Conservation (phyloP, 345 rosid species). For the Raphanus sativus region DNA sequence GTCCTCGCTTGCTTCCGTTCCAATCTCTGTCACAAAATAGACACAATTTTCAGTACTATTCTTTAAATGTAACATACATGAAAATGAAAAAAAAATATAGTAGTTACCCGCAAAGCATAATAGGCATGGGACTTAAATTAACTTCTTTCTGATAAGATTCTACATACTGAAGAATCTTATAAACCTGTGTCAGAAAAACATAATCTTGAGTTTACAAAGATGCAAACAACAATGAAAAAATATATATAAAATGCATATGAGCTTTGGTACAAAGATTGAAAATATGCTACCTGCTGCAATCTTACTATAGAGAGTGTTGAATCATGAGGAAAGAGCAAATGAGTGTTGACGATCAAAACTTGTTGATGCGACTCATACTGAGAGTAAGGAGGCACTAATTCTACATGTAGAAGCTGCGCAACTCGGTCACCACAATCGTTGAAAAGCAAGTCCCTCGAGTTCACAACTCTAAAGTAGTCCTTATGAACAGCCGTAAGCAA, state of each 20-base stretch:
- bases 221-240: neutral
- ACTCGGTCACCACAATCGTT: constrained; percentile 80
- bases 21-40: constrained; percentile 60
- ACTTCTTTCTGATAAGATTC: constrained; percentile 81
- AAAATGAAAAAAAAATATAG: neutral
- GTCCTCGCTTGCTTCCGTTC: constrained; percentile 97
- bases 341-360: constrained; percentile 86
- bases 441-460: constrained; percentile 66
- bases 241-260: no score
- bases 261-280: neutral
- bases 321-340: constrained; percentile 89
- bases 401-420: constrained; percentile 72
- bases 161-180: constrained; percentile 76
- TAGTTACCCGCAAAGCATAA: constrained; percentile 83
- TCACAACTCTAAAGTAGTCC: constrained; percentile 72
- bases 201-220: neutral
- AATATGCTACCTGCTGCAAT: constrained; percentile 57
- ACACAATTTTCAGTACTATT: neutral
- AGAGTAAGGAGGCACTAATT: constrained; percentile 48
- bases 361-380: constrained; percentile 48
- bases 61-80: neutral
- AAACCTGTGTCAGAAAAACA: constrained; percentile 49
- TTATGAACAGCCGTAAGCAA: constrained; percentile 74
- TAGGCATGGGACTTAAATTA: constrained; percentile 64
- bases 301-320: constrained; percentile 72